Evolutionary conservation across 1,284 basidiomycete genomes (phyloP).

Genomic region (Trichosporon coremiiforme): DNA sequence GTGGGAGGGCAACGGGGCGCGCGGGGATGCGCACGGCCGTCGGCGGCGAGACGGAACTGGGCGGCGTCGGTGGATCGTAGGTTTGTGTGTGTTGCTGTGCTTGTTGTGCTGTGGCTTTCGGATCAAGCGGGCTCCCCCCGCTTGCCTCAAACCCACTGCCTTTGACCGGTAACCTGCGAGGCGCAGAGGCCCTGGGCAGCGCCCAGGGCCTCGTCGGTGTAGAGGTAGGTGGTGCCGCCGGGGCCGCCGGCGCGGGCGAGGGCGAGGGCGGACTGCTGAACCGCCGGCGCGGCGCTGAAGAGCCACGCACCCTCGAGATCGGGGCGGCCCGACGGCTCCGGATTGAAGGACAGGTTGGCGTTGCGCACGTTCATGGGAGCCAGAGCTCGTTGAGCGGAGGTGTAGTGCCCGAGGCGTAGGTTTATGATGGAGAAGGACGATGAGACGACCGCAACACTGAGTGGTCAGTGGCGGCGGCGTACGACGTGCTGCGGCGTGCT

Average conservation of each 20-base stretch:
- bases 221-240: slow-evolving; percentile 50
- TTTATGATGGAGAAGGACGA: slow-evolving; percentile 19
- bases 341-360: slow-evolving; percentile 4
- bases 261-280: slow-evolving; percentile 44
- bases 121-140: slow-evolving; percentile 53
- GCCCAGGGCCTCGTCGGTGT: slow-evolving; percentile 40
- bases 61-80: slow-evolving; percentile 22
- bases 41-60: slow-evolving; percentile 14
- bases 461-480: slow-evolving; percentile 7
- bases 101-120: neutral
- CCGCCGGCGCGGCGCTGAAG: slow-evolving; percentile 35
- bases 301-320: slow-evolving; percentile 27
- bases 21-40: slow-evolving; percentile 18
- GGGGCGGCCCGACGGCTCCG: slow-evolving; percentile 1
- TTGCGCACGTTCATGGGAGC: slow-evolving; percentile 21
- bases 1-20: slow-evolving; percentile 10
- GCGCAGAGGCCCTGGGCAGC: slow-evolving; percentile 35
- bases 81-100: neutral
- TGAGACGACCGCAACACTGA: slow-evolving; percentile 12
- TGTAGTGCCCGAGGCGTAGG: slow-evolving; percentile 15
- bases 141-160: slow-evolving; percentile 58
- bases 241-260: slow-evolving; percentile 51
- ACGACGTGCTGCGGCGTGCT: neutral
- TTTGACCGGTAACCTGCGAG: slow-evolving; percentile 49
- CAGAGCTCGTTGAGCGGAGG: slow-evolving; percentile 19